Conservation (phyloP, 768 basidiomycete species). For the Pleurotus pulmonarius region DNA sequence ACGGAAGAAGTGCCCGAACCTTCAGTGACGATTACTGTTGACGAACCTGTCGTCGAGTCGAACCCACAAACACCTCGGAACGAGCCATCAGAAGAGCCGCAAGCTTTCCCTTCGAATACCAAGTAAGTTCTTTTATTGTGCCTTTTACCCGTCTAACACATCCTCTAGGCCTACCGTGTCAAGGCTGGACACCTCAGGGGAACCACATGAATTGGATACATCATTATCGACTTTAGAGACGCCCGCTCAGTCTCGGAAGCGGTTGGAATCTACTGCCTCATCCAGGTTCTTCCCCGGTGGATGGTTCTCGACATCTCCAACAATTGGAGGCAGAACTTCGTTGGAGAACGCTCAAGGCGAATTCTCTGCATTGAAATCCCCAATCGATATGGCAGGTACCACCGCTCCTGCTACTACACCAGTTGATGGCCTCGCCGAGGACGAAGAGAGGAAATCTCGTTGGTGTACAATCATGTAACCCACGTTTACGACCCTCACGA, state of each 20-base stretch:
- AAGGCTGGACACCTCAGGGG: constrained; percentile 14
- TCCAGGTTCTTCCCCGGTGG: constrained; percentile 56
- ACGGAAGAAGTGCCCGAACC: neutral
- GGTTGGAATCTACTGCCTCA: constrained; percentile 53
- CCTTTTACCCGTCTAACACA: neutral
- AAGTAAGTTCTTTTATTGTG: neutral
- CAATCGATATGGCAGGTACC: constrained; percentile 18
- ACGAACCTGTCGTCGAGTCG: neutral
- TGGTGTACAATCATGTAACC: constrained; percentile 39
- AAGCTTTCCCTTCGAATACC: constrained; percentile 14
- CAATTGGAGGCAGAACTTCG: constrained; percentile 41
- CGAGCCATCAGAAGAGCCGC: neutral
- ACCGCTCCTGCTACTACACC: constrained; percentile 14
- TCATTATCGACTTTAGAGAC: constrained; percentile 10
- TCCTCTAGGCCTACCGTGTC: constrained; percentile 13
- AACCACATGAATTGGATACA: constrained; percentile 10
- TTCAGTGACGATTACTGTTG: constrained; percentile 1
- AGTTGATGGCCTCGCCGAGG: constrained; percentile 13
- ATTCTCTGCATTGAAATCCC: constrained; percentile 32
- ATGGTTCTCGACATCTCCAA: constrained; percentile 40
- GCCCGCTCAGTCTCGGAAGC: constrained; percentile 26
- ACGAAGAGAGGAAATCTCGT: constrained; percentile 27
- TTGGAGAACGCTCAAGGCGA: constrained; percentile 49
- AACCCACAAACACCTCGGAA: neutral
- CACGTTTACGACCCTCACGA: neutral